phyloP scores from a whole-genome alignment of 306 rosid genomes.

The Prunus davidiana region DNA sequence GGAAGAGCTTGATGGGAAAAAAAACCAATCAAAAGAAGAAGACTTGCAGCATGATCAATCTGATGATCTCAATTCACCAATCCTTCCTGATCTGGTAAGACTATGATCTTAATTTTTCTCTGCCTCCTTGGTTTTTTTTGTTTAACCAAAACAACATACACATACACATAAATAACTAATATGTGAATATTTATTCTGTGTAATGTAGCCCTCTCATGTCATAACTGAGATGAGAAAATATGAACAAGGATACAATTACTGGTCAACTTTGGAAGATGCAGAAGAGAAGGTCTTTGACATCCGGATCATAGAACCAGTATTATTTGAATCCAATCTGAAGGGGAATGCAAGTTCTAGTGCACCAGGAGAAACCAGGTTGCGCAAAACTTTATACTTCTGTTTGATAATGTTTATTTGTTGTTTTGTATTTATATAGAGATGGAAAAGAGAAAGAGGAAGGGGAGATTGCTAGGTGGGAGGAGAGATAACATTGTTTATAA shows the following conservation, averaged over 20 bases:
- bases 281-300: conserved; percentile 13
- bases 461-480: background rate
- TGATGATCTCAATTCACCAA: background rate
- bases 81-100: background rate
- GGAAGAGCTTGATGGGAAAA: background rate
- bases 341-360: background rate
- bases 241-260: background rate
- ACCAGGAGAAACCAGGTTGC: conserved; percentile 7
- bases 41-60: background rate
- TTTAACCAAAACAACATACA: background rate
- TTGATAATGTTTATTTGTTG: background rate
- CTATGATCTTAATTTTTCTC: background rate
- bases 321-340: background rate
- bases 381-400: background rate
- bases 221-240: background rate
- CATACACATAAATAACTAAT: background rate
- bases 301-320: background rate
- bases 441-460: background rate
- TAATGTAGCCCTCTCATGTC: background rate
- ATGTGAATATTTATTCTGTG: background rate
- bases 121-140: background rate
- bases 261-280: conserved; percentile 1
- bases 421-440: background rate
- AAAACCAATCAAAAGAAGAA: background rate
- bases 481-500: background rate